These are phyloP conservation scores for Raffaelea albimanens DNA, from an alignment of 2,329 filamentous ascomycete genomes.

Conservation along the genomic window DNA sequence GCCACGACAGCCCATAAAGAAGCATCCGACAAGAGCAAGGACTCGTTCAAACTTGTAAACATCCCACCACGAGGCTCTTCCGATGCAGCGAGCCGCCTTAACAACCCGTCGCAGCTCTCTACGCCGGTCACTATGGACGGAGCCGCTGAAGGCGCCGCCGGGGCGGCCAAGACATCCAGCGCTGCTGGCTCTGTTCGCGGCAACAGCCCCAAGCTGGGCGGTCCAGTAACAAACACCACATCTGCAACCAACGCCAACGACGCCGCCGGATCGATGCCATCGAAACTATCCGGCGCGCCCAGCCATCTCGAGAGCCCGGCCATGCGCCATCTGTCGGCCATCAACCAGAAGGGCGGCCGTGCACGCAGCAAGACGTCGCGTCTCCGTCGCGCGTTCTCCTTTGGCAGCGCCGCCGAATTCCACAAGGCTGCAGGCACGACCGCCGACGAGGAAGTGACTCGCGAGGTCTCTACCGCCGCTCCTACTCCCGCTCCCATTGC, in stretches of 20 bases:
- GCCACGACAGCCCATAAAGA: constrained; percentile 27
- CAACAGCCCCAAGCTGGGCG: no score
- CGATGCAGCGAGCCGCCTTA: constrained; percentile 56
- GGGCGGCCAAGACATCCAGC: neutral
- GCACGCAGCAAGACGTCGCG: constrained; percentile 79
- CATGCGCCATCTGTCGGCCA: constrained; percentile 74
- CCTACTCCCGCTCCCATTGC: constrained; percentile 15
- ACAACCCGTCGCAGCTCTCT: constrained; percentile 64
- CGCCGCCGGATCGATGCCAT: neutral
- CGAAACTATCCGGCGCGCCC: constrained; percentile 15
- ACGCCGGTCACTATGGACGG: constrained; percentile 52
- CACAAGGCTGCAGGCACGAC: constrained; percentile 58
- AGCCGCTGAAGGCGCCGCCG: constrained; percentile 27
- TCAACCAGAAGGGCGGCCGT: constrained; percentile 71
- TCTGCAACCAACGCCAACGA: neutral
- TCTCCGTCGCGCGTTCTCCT: constrained; percentile 86
- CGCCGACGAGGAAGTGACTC: constrained; percentile 31
- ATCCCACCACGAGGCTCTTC: constrained; percentile 52
- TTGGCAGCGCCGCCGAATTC: constrained; percentile 89
- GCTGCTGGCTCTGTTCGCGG: constrained; percentile 3
- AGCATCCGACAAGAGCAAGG: constrained; percentile 32
- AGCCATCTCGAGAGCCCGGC: constrained; percentile 54
- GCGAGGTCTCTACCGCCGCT: neutral
- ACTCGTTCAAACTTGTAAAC: constrained; percentile 45
- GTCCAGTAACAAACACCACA: no score